Evolutionary conservation across 139 green algal species (phyloP), one percentile per base, ranked within the genome.

Genomic region (Chara braunii): DNA sequence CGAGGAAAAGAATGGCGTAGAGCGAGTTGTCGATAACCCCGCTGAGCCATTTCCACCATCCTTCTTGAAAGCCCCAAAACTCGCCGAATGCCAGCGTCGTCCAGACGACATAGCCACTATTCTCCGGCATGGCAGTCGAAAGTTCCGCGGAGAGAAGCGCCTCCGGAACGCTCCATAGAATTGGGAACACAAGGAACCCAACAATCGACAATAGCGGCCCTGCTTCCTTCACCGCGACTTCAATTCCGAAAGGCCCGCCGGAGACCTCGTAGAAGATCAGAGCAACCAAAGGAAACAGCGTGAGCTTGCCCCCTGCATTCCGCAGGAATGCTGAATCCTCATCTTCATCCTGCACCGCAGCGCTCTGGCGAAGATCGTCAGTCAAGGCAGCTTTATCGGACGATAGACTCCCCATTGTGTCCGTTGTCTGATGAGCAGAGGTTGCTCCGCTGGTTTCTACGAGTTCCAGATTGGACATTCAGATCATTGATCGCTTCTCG

Each of bases 1-100:
- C 81, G 1, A 94, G 79, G 64, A 97, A 88, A 67, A 97, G 89
- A 11, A 77, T 24, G 3, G 91, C 90, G 81, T 98, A 98, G 3
- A 97, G 66, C 28, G 77, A 84, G 81, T 97, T 97, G 84, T 97
- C 90, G 2, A 88, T 86, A 6, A 97, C 90, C 18, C 90, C 89
- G 26, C 76, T 89, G 2, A 97, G 52, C 90, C 90, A 97, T 11
- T 77, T 86, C 77, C 81, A 95, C 26, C 90, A 87, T 0, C 91
- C 90, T 78, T 97, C 89, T 45, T 67, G 88, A 75, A 96, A 97
- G 7, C 91, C 91, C 88, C 89, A 96, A 63, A 94, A 96, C 12
- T 89, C 87, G 0, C 91, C 91, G 78, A 98, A 97, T 0, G 91
- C 91, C 3, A 88, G 88, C 12, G 89, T 94, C 24, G 96, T 87